These are phyloP conservation scores for Sextonia rubra DNA, from an alignment of 164 flowering plant genomes.

Conservation along the genomic window DNA sequence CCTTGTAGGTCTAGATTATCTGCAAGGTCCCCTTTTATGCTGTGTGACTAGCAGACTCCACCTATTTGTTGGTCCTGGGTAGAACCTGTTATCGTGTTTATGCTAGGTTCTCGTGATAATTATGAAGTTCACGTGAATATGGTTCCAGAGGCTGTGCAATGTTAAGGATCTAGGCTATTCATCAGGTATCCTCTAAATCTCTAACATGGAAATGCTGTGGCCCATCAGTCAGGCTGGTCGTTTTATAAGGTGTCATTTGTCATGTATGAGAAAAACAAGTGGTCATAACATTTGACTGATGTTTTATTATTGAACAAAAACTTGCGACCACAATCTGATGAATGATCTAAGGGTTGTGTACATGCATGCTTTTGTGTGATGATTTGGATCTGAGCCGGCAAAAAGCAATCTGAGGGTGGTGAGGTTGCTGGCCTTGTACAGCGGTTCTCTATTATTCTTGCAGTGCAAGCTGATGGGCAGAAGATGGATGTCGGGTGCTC, in stretches of 20 bases:
- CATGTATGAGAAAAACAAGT: too few species aligned
- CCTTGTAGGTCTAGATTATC: too few species aligned
- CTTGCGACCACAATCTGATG: too few species aligned
- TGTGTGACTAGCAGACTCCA: too few species aligned
- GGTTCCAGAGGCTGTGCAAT: background rate
- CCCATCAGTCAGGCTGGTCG: too few species aligned
- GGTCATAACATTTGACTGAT: background rate
- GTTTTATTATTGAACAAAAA: background rate
- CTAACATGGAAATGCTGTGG: too few species aligned
- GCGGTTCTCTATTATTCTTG: background rate
- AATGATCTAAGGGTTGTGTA: background rate
- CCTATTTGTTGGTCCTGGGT: conserved; percentile 24
- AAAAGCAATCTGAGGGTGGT: background rate
- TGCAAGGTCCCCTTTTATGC: too few species aligned
- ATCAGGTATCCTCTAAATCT: too few species aligned
- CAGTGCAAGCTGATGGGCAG: background rate
- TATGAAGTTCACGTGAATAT: background rate
- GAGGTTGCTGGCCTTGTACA: conserved; percentile 2
- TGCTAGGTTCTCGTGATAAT: background rate
- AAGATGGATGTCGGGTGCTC: background rate
- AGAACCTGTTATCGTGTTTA: conserved; percentile 19
- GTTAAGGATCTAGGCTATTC: too few species aligned
- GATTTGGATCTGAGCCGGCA: background rate
- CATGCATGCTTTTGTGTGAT: background rate
- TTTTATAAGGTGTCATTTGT: too few species aligned